These are phyloP conservation scores for Leucogyrophana mollusca DNA, from an alignment of 768 basidiomycete genomes.

Conservation along the genomic window DNA sequence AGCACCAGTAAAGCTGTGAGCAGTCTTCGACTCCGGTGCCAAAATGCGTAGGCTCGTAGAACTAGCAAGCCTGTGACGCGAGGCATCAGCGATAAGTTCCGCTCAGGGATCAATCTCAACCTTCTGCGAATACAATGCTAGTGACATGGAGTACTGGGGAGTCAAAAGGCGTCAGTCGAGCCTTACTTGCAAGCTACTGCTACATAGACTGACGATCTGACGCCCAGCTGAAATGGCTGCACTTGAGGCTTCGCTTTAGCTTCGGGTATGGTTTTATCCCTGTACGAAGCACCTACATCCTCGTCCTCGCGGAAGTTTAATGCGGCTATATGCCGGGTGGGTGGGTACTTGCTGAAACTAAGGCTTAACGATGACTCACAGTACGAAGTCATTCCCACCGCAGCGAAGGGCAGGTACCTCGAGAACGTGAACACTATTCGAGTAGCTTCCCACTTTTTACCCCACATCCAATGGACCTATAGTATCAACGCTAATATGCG, in stretches of 20 bases:
- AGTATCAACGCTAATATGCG: not conserved
- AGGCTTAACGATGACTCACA: no score
- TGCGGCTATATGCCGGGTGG: no score
- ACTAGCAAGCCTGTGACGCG: not conserved
- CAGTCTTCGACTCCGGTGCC: not conserved
- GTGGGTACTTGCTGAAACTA: no score
- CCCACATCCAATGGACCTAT: constrained; percentile 1
- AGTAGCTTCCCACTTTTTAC: not conserved
- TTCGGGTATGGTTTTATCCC: not conserved
- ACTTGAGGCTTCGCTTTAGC: not conserved
- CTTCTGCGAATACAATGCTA: not conserved
- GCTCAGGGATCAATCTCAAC: not conserved
- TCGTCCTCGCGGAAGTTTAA: no score
- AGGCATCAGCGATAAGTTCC: not conserved
- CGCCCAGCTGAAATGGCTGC: no score
- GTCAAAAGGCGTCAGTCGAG: no score
- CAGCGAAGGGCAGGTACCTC: not conserved
- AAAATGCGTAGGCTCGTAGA: not conserved
- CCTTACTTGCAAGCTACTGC: no score
- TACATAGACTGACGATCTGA: no score
- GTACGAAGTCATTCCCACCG: not conserved
- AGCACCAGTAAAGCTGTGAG: not conserved
- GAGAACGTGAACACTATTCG: not conserved
- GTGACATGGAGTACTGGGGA: not conserved
- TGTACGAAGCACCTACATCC: no score